These are phyloP conservation scores for Petunia secreta DNA, from an alignment of 257 asterid genomes.

Conservation along the genomic window DNA sequence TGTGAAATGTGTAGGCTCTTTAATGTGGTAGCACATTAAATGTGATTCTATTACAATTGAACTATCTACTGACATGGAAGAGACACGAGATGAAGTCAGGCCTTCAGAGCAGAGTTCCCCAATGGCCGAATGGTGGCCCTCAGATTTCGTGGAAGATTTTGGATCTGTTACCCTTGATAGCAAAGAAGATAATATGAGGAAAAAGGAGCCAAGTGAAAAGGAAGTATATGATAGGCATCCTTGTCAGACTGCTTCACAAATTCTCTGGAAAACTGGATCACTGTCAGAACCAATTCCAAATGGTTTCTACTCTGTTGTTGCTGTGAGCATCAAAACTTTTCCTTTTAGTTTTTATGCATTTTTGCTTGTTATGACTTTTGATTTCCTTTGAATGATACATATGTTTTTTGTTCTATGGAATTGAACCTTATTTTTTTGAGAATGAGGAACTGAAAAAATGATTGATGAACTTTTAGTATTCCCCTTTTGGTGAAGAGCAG, in stretches of 20 bases:
- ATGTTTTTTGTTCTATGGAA: background rate
- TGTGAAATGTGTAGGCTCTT: slow-evolving; percentile 34
- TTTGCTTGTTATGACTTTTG: slow-evolving; percentile 22
- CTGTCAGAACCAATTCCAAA: slow-evolving; percentile 90
- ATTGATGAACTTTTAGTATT: background rate
- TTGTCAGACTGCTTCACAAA: slow-evolving; percentile 71
- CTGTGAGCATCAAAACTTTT: slow-evolving; percentile 63
- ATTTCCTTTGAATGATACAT: background rate
- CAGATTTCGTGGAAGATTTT: slow-evolving; percentile 67
- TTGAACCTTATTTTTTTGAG: too few species aligned
- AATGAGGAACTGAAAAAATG: slow-evolving; percentile 7
- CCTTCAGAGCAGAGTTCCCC: slow-evolving; percentile 64
- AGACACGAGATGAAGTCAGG: slow-evolving; percentile 58
- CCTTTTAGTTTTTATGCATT: slow-evolving; percentile 27
- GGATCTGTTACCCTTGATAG: slow-evolving; percentile 78
- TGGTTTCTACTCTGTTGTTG: slow-evolving; percentile 93
- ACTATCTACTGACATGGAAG: slow-evolving; percentile 60
- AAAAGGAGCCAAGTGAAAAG: slow-evolving; percentile 45
- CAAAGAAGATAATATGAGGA: slow-evolving; percentile 47
- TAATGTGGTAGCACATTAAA: slow-evolving; percentile 40
- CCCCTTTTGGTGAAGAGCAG: background rate
- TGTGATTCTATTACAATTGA: slow-evolving; percentile 46
- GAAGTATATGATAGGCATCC: slow-evolving; percentile 52
- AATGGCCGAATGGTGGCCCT: slow-evolving; percentile 68
- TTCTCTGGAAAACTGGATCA: slow-evolving; percentile 88